phyloP scores from a whole-genome alignment of 345 rosid species.

The Heritiera fomes region DNA sequence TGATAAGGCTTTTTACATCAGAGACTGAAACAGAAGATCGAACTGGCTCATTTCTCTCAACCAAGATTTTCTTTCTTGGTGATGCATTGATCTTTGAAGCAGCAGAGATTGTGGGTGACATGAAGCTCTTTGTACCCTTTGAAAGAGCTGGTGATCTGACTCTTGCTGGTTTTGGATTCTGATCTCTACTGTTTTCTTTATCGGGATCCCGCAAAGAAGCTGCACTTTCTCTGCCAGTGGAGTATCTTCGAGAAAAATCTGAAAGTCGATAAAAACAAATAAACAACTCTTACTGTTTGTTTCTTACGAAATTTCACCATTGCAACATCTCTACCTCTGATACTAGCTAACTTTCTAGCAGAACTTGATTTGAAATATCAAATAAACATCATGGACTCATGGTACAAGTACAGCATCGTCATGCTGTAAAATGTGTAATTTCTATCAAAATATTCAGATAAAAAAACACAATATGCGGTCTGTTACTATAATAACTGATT shows the following conservation, averaged over 20 bases:
- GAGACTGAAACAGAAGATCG: constrained; percentile 47
- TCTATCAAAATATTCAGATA: neutral
- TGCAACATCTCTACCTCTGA: neutral
- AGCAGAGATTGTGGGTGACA: constrained; percentile 89
- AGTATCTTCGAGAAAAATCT: constrained; percentile 50
- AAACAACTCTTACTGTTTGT: neutral
- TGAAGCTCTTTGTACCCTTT: constrained; percentile 67
- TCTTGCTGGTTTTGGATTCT: constrained; percentile 33
- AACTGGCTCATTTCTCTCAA: constrained; percentile 55
- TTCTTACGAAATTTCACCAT: neutral
- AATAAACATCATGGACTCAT: neutral
- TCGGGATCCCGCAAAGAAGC: constrained; percentile 43
- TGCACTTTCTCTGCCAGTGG: constrained; percentile 43
- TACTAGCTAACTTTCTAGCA: neutral
- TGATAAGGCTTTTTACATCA: constrained; percentile 36
- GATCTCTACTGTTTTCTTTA: constrained; percentile 64
- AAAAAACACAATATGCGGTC: neutral
- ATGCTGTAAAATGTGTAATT: neutral
- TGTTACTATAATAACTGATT: neutral
- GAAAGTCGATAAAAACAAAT: neutral
- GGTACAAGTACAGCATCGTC: neutral
- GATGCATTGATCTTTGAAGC: constrained; percentile 70
- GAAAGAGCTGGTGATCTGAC: constrained; percentile 41
- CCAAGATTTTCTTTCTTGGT: constrained; percentile 72
- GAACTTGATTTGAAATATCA: too few species aligned